phyloP scores from a whole-genome alignment of 148 eudicot species.

The Amaranthus cruentus region DNA sequence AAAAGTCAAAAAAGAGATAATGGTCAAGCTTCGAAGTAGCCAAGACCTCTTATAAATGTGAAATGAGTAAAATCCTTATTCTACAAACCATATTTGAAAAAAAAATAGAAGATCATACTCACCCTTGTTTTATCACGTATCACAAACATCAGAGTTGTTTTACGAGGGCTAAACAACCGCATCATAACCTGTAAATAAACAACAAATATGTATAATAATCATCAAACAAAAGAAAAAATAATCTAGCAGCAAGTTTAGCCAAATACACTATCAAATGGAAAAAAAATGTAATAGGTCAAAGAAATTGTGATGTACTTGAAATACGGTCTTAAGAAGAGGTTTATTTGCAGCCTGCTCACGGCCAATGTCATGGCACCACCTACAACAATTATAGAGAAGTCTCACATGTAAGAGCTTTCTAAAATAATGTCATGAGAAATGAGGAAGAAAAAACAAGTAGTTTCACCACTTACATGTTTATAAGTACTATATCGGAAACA shows the following conservation, averaged over 20 bases:
- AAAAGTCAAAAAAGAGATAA: conserved; percentile 4
- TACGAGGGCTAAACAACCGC: conserved; percentile 98
- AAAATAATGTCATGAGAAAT: background rate
- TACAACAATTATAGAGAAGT: conserved; percentile 21
- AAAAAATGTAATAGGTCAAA: background rate
- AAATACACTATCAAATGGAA: background rate
- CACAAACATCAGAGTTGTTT: conserved; percentile 96
- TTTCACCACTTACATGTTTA: conserved; percentile 70
- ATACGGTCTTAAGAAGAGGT: conserved; percentile 94
- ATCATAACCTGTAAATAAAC: conserved; percentile 73
- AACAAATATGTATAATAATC: conserved; percentile 14
- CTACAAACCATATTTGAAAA: background rate
- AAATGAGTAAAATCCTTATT: background rate
- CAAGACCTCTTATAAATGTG: background rate
- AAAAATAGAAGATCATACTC: conserved; percentile 24
- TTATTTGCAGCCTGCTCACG: conserved; percentile 99
- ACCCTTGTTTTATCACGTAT: conserved; percentile 99
- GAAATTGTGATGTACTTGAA: conserved; percentile 56
- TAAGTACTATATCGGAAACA: conserved; percentile 98
- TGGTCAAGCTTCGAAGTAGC: background rate
- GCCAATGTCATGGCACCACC: conserved; percentile 99
- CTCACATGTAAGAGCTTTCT: conserved; percentile 1
- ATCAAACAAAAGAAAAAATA: conserved; percentile 13
- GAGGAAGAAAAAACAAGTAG: background rate
- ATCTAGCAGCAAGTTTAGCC: background rate